Conservation (phyloP, 2,329 filamentous ascomycete species). For the Fusarium sp. region DNA sequence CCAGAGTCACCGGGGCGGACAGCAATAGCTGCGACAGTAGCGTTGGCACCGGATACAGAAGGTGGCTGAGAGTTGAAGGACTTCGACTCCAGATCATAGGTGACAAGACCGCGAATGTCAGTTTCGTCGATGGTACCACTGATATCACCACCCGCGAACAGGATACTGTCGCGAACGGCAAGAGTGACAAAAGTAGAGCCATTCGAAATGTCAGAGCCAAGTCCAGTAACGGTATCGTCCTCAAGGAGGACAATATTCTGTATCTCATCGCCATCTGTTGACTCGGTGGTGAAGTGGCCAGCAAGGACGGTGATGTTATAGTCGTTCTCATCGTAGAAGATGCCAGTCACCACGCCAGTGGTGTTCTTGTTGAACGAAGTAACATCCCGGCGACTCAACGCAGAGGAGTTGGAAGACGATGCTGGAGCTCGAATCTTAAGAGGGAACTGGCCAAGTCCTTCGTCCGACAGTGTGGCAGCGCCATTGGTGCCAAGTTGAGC, state of each 20-base stretch:
- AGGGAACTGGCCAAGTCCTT: constrained; percentile 69
- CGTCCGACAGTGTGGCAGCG: constrained; percentile 74
- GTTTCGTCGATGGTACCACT: constrained; percentile 77
- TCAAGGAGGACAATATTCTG: constrained; percentile 89
- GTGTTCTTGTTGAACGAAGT: constrained; percentile 59
- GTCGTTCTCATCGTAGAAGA: constrained; percentile 79
- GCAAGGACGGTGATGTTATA: constrained; percentile 90
- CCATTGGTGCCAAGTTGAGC: constrained; percentile 81
- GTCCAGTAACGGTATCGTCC: constrained; percentile 80
- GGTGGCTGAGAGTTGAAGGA: constrained; percentile 81
- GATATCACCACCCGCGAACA: constrained; percentile 88
- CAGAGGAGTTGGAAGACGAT: constrained; percentile 53
- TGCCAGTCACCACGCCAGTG: constrained; percentile 81
- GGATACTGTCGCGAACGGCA: constrained; percentile 73
- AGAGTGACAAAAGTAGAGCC: constrained; percentile 84
- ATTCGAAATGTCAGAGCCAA: constrained; percentile 75
- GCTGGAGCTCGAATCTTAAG: constrained; percentile 65
- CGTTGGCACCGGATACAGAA: constrained; percentile 77
- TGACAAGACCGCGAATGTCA: constrained; percentile 79
- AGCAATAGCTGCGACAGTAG: constrained; percentile 82
- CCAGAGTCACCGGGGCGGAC: constrained; percentile 74
- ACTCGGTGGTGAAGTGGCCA: constrained; percentile 84
- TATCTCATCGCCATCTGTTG: constrained; percentile 77
- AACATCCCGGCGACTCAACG: constrained; percentile 64
- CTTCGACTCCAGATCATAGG: constrained; percentile 80